Evolutionary conservation across 805 yeast species (phyloP), one percentile per base, ranked within the genome.

Genomic region (Suhomyces pyralidae): DNA sequence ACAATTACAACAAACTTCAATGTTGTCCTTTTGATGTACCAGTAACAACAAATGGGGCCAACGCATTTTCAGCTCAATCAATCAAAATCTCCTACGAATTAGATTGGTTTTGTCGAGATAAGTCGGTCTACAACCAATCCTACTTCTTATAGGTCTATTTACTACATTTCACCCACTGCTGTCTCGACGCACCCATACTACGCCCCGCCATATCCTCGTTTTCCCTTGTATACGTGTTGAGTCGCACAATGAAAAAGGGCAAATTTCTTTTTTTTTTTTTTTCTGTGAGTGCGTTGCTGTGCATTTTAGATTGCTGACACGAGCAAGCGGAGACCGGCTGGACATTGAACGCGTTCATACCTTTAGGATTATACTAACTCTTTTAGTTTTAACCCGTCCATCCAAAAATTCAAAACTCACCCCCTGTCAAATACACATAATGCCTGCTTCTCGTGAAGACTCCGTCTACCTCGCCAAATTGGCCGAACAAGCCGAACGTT

Each of bases 401-500:
- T 38, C 42, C 42, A 15, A 38, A 38, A 38, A 38, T 1, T n/a
- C 40, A 36, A 36, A 38, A 14, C 45, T 46, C n/a, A 46, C 43
- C 49, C 12, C 12, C 36, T 24, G 34, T 24, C 15, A 42, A 42
- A 42, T 42, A 28, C 34, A 46, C 36, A 46, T 64, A 68, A 85
- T 86, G 91, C 81, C 92, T 65, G 80, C 82, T 74, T 82, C 93
- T 69, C 96, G 97, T 82, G 98, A 94, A 86, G 96, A 94, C 79
- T 90, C 96, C 69, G 97, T 94, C 66, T 93, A 92, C 78, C 85
- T 94, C 70, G 98, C 98, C 75, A 93, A 94, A 73, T 86, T 94
- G 73, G 97, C 97, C 69, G 98, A 93, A 79, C 97, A 93, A 81
- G 97, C 98, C 69, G 99, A 94, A 81, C 96, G 98, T 79, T 94